Evolutionary conservation across 1,284 basidiomycete genomes (phyloP).

Genomic region (Quambalaria eucalypti): DNA sequence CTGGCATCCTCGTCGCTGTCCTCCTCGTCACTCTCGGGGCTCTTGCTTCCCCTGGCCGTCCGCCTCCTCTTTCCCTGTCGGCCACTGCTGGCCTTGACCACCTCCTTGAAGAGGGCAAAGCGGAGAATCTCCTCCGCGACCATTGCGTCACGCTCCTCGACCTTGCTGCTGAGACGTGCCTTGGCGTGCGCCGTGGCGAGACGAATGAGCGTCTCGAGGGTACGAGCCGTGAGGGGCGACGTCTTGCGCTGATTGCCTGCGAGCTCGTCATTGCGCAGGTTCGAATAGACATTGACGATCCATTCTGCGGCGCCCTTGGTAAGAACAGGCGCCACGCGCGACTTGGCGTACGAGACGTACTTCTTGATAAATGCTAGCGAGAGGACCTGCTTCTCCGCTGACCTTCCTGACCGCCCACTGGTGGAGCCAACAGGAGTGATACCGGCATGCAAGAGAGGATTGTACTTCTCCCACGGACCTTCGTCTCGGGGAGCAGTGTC

Average conservation of each 20-base stretch:
- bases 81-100: conserved; percentile 58
- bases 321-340: conserved; percentile 60
- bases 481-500: conserved; percentile 26
- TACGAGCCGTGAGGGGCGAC: conserved; percentile 92
- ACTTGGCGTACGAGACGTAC: conserved; percentile 96
- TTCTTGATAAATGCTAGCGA: conserved; percentile 94
- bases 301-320: conserved; percentile 89
- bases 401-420: conserved; percentile 5
- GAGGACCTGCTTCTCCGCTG: conserved; percentile 65
- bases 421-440: conserved; percentile 48
- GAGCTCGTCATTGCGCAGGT: conserved; percentile 81
- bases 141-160: conserved; percentile 76
- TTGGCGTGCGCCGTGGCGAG: conserved; percentile 96
- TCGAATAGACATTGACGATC: conserved; percentile 87
- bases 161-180: conserved; percentile 73
- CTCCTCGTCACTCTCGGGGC: conserved; percentile 33
- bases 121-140: conserved; percentile 91
- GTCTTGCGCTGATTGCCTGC: conserved; percentile 91
- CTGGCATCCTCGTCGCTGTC: conserved; percentile 26
- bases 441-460: conserved; percentile 86
- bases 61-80: conserved; percentile 51
- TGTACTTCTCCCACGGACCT: conserved; percentile 71
- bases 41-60: conserved; percentile 18
- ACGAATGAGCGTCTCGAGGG: conserved; percentile 96
- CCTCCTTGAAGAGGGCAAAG: conserved; percentile 96